Evolutionary conservation across 768 basidiomycete species (phyloP), one percentile per base, ranked within the genome.

Genomic region (Cystobasidiopsis lactophilus): DNA sequence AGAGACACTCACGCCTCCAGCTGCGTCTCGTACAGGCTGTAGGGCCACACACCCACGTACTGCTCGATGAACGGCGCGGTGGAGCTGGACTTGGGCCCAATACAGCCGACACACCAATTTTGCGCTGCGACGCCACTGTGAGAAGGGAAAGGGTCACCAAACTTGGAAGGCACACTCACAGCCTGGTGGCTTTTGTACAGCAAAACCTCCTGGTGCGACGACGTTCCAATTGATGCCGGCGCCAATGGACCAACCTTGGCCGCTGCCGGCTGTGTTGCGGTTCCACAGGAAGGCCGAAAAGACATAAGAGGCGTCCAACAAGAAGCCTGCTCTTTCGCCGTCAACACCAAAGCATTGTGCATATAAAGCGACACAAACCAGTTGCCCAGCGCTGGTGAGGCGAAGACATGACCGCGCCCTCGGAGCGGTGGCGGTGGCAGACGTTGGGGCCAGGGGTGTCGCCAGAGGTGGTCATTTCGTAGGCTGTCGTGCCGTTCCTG

Each of bases 361-460:
- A n/a, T n/a, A n/a, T n/a, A n/a, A n/a, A n/a, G n/a, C n/a, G n/a
- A n/a, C n/a, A n/a, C n/a, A 7, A 7, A 35, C 33, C 33, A 7
- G 45, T 47, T 5, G 45, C 45, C 45, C 45, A 47, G 23, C 45
- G 23, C 29, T 47, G 45, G 29, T 47, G 45, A 26, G 45, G 45
- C 14, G 14, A 11, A 9, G 29, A 26, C 14, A 30, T 16, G 23
- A 23, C 23, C 16, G 23, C 45, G 29, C 23, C 13, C 3, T 27
- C n/a, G 24, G 23, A 24, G 4, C 9, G 23, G 16, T 47, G 45
- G 29, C 29, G 23, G 23, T 24, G 45, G 4, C 23, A 13, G 24
- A 47, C 45, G 26, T 21, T 27, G 23, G 45, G 45, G 18, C 45
- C 45, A 26, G 45, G 24, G 4, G 45, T 47, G 5, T 13, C 14